Percentiles rank a stretch among this genome's conserved stretches.
Evolutionary conservation across 2,329 filamentous ascomycete species (phyloP).

Genomic region (Calycina marina): DNA sequence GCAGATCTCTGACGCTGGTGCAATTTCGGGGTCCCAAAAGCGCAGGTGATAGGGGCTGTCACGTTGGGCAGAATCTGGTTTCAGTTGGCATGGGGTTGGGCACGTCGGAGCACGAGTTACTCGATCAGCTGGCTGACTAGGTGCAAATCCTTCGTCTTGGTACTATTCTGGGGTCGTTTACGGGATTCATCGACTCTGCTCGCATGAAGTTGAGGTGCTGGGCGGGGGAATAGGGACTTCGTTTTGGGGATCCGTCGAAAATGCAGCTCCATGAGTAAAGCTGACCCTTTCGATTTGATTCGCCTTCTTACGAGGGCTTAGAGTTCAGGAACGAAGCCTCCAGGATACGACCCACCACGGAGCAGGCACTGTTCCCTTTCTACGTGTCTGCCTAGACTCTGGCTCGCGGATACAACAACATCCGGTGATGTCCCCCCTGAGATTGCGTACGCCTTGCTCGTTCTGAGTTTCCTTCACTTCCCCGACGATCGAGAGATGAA

Average conservation of each 20-base stretch:
- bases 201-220: background rate
- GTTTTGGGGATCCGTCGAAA: slow-evolving; percentile 1
- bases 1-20: slow-evolving; percentile 1
- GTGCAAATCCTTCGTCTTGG: slow-evolving; percentile 1
- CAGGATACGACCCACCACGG: background rate
- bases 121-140: background rate
- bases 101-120: slow-evolving; percentile 1
- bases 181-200: background rate
- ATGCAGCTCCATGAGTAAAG: background rate
- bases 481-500: slow-evolving; percentile 1
- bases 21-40: slow-evolving; percentile 1
- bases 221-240: background rate
- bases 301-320: slow-evolving; percentile 2
- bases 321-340: background rate
- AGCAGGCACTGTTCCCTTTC: background rate
- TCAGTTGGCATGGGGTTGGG: background rate
- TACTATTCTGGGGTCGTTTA: slow-evolving; percentile 1
- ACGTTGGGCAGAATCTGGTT: slow-evolving; percentile 1
- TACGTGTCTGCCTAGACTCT: slow-evolving; percentile 1
- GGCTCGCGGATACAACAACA: background rate
- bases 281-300: slow-evolving; percentile 2
- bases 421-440: background rate
- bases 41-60: slow-evolving; percentile 1
- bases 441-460: slow-evolving; percentile 1
- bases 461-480: background rate